Evolutionary conservation across 768 basidiomycete species (phyloP), one percentile per base, ranked within the genome.

Genomic region (Agaricus subrufescens): DNA sequence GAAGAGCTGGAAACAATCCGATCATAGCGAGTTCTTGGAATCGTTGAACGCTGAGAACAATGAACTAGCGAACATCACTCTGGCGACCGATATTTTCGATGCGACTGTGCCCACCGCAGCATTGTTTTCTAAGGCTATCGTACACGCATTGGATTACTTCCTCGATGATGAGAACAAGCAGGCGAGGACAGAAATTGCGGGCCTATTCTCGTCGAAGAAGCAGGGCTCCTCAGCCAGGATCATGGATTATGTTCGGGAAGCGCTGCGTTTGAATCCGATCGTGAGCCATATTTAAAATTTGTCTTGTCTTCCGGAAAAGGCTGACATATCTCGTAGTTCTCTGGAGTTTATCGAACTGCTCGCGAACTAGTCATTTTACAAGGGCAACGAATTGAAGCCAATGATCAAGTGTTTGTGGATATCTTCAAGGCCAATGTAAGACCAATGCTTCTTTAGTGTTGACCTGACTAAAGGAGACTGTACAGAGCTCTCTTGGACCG

Each of bases 81-180:
- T 84, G n/a, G 75, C 82, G 1, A 66, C 71, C n/a, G 71, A 73
- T 27, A 68, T 83, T 7, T 80, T 87, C 60, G 73, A 76, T 7
- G 78, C 84, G 46, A 65, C 76, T 14, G 75, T 86, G 11, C 82
- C 84, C 4, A 82, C 82, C 14, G 76, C 79, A 2, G 70, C 81
- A 0, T 63, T 80, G 5, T 86, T 81, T 69, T 82, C 83, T 1
- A 74, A 82, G 50, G 75, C 77, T 10, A 66, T 87, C 42, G 73
- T 79, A 3, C 76, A 79, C 52, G 75, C 85, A 25, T 72, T 89
- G 48, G 73, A 86, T 62, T 86, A 81, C 67, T 89, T 82, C 61
- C 69, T 87, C 12, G 70, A 74, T 9, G 71, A 74, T 1, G 66
- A 64, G 42, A 67, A 68, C 58, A 47, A 65, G 53, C 47, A 65